Evolutionary conservation across 2,329 filamentous ascomycete species (phyloP), one percentile per base, ranked within the genome.

Genomic region (Penicillium digitatum): DNA sequence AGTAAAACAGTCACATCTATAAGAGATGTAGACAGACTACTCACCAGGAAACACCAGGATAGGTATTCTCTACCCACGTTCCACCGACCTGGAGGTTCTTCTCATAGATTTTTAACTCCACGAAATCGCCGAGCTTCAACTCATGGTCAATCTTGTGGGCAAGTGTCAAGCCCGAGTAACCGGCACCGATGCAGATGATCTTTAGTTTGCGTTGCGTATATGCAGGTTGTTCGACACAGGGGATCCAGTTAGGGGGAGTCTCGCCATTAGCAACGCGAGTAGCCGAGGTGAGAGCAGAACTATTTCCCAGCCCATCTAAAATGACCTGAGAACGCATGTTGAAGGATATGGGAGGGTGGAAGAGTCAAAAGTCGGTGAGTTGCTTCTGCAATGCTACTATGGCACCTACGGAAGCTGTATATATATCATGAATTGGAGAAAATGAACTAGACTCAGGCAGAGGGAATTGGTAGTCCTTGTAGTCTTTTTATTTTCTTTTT

Each of bases 1-100:
- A 45, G 18, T 24, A 14, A 39, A 14, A 9, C 2, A 9, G 26
- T n/a, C 3, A 18, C 16, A 1, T 10, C 12, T 26, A 18, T 20
- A n/a, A 22, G 29, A 39, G 5, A 9, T 10, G n/a, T 11, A 18
- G 7, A n/a, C 1, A 29, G 1, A 5, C 5, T 29, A 46, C 47
- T 51, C 26, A 52, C 48, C 69, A 72, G 22, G 65, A 63, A 48
- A 67, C 69, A 5, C 69, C 69, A 3, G 68, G 68, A 44, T 60
- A 58, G 49, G 24, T 37, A 24, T 60, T 61, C n/a, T 60, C 54
- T 29, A 45, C 29, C 55, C 59, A 61, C 2, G 53, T 56, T 31
- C 60, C 60, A 6, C 60, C 60, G 34, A 62, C 52, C 5, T 58
- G 26, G 3, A 37, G 12, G 22, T 60, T 58, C 48, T 58, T 58